phyloP scores from a whole-genome alignment of 352 stramenopile genomes.

The Phytophthora sp. region DNA sequence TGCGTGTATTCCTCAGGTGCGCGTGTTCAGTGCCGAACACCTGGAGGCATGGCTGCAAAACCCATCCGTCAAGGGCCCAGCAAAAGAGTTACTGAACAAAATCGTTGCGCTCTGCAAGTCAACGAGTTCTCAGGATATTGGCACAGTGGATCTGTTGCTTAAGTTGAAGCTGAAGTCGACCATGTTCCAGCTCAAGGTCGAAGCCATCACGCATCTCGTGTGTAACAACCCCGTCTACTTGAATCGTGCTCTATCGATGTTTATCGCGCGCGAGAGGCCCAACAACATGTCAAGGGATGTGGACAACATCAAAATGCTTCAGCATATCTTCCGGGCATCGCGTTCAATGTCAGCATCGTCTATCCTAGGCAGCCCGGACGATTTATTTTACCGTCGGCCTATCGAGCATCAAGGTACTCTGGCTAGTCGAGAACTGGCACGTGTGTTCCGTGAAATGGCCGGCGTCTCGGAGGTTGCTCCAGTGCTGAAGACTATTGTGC shows the following conservation, averaged over 20 bases:
- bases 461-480: constrained; percentile 74
- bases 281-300: constrained; percentile 88
- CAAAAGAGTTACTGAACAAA: constrained; percentile 77
- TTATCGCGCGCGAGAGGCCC: constrained; percentile 74
- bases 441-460: constrained; percentile 84
- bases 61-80: constrained; percentile 71
- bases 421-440: constrained; percentile 76
- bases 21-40: constrained; percentile 74
- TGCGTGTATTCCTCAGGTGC: constrained; percentile 59
- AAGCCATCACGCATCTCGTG: constrained; percentile 83
- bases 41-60: constrained; percentile 84
- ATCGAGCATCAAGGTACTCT: constrained; percentile 59
- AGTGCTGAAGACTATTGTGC: constrained; percentile 85
- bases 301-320: constrained; percentile 91
- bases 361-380: constrained; percentile 49
- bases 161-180: constrained; percentile 90
- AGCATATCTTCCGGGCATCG: constrained; percentile 84
- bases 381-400: constrained; percentile 65
- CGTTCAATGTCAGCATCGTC: constrained; percentile 39
- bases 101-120: constrained; percentile 75
- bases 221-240: constrained; percentile 75
- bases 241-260: constrained; percentile 67
- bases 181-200: constrained; percentile 89
- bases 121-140: constrained; percentile 57
- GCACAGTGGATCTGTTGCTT: constrained; percentile 74